Percentiles rank a stretch among this genome's conserved stretches.
phyloP scores from a whole-genome alignment of 2,329 filamentous ascomycete genomes.

The Grosmannia huntii region DNA sequence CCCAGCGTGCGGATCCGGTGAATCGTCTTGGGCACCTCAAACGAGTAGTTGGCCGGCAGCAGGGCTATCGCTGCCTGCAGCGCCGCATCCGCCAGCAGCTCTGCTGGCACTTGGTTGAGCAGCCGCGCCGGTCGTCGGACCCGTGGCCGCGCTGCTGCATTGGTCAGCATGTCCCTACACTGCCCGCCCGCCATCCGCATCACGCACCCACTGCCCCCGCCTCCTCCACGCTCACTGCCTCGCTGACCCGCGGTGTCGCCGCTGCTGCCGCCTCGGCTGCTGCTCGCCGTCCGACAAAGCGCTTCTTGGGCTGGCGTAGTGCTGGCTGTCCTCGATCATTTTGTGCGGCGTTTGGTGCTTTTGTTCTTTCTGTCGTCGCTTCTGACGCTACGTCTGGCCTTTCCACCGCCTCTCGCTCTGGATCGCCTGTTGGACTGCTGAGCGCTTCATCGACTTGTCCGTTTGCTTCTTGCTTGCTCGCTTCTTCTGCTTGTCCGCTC shows the following conservation, averaged over 20 bases:
- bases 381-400: no score
- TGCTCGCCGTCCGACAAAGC: slow-evolving; percentile 76
- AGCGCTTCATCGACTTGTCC: neutral
- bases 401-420: neutral
- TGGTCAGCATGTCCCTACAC: neutral
- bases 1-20: slow-evolving; percentile 74
- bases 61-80: slow-evolving; percentile 80
- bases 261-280: slow-evolving; percentile 46
- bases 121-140: slow-evolving; percentile 57
- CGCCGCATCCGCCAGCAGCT: slow-evolving; percentile 72
- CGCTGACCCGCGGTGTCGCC: neutral
- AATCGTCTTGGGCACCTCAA: slow-evolving; percentile 97
- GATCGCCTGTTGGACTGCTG: neutral
- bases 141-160: slow-evolving; percentile 51
- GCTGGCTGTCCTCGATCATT: slow-evolving; percentile 12
- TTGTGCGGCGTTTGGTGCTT: neutral
- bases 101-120: slow-evolving; percentile 80
- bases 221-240: slow-evolving; percentile 31
- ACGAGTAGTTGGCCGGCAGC: slow-evolving; percentile 91
- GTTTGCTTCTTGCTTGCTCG: neutral
- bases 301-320: slow-evolving; percentile 68
- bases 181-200: neutral
- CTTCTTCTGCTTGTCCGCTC: neutral
- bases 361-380: no score
- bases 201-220: slow-evolving; percentile 43